These are phyloP conservation scores for Auxenochlorella pyrenoidosa DNA, from an alignment of 139 green algal species.

Conservation along the genomic window DNA sequence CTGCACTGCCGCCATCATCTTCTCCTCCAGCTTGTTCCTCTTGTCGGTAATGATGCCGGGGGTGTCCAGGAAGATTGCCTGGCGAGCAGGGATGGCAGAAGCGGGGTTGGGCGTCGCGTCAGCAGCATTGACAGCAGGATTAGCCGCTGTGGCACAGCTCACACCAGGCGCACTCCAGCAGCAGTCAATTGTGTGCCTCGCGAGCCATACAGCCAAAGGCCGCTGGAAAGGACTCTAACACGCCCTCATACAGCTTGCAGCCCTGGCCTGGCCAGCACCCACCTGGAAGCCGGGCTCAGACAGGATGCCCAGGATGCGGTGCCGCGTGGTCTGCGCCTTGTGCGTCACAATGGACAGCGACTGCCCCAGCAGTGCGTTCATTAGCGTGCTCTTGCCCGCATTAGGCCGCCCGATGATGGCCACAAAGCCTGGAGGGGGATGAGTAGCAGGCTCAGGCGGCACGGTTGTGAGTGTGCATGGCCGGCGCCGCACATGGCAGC, in stretches of 20 bases:
- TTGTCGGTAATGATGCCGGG: slow-evolving; percentile 83
- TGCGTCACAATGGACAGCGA: slow-evolving; percentile 95
- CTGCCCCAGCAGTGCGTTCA: slow-evolving; percentile 94
- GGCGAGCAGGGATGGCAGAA: slow-evolving; percentile 27
- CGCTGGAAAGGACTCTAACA: too few species aligned
- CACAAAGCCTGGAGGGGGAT: slow-evolving; percentile 75
- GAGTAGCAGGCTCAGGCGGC: not conserved
- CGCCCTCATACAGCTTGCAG: not conserved
- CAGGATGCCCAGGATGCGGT: slow-evolving; percentile 91
- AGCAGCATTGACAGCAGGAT: not conserved
- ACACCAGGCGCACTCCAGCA: not conserved
- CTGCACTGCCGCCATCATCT: slow-evolving; percentile 93
- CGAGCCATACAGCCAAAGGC: too few species aligned
- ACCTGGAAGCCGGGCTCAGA: slow-evolving; percentile 63
- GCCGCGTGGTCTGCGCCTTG: slow-evolving; percentile 95
- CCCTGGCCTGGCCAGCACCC: not conserved
- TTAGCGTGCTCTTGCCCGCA: slow-evolving; percentile 93
- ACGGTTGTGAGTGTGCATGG: too few species aligned
- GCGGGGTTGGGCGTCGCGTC: too few species aligned
- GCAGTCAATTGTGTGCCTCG: not conserved
- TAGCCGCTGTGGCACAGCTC: not conserved
- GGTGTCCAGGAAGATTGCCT: slow-evolving; percentile 96
- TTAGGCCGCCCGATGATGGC: slow-evolving; percentile 91
- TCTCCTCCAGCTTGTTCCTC: slow-evolving; percentile 87
- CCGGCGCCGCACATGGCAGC: too few species aligned